Base-by-base conservation (phyloP, 129 eudicot genomes). In the Chrysanthemum lavandulifolium region DNA sequence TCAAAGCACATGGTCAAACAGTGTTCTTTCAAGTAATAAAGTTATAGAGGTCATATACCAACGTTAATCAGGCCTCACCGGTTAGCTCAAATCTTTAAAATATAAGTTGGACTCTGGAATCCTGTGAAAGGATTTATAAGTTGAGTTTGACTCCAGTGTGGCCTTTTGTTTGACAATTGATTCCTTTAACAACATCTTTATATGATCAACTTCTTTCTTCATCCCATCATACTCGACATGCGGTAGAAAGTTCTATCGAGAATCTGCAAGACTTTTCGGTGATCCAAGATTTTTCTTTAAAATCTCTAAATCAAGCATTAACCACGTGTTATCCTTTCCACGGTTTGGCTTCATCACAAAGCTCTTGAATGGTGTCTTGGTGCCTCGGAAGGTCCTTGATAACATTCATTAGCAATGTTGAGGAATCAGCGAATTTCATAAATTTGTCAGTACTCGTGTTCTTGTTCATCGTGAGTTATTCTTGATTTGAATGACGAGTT, bases 321-420 rank as follows among this genome's bases (percentile, higher is more conserved):
- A 72, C 58, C 82, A 85, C 67, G 81, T 0, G 95, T 79, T 52
- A 86, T 85, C 70, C 95, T 80, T 80, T 91, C 97, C 97, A 91
- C 95, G 84, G 85, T 74, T 84, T 91, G 79, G 97, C 89, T 76
- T 91, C 95, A 31, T 81, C 87, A n/a, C 88, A 86, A 8, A 87
- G 91, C 86, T 87, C 94, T 60, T 90, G 91, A 29, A 85, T 87
- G n/a, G 97, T 90, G 74, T 78, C 94, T n/a, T n/a, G n/a, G n/a
- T n/a, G n/a, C n/a, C n/a, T n/a, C n/a, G n/a, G n/a, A n/a, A n/a
- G n/a, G n/a, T n/a, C n/a, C n/a, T n/a, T n/a, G n/a, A n/a, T n/a
- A n/a, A n/a, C n/a, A n/a, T n/a, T n/a, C n/a, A n/a, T n/a, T n/a
- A n/a, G n/a, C n/a, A n/a, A n/a, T n/a, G n/a, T n/a, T n/a, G n/a